phyloP scores from a whole-genome alignment of 176 grass and related monocot genomes.

The Ananas comosus region DNA sequence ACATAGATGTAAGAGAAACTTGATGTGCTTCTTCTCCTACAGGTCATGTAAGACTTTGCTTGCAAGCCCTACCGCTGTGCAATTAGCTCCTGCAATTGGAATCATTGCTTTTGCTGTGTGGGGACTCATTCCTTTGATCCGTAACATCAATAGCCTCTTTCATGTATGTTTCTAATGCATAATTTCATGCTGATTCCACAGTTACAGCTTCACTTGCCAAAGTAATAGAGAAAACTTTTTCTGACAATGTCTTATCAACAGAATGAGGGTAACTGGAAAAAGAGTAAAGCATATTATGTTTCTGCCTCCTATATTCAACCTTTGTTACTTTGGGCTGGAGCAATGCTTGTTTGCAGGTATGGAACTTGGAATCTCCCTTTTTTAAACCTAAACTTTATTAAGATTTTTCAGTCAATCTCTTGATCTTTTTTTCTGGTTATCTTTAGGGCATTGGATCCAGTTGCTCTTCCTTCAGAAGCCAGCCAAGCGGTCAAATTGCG shows the following conservation, averaged over 20 bases:
- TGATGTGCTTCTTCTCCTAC: conserved; percentile 19
- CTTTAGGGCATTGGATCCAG: conserved; percentile 72
- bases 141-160: conserved; percentile 65
- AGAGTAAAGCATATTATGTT: conserved; percentile 72
- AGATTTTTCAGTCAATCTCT: conserved; percentile 15
- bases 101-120: conserved; percentile 77
- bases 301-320: conserved; percentile 86
- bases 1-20: conserved; percentile 11
- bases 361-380: conserved; percentile 5
- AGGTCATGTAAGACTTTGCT: conserved; percentile 62
- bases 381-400: conserved; percentile 16
- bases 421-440: conserved; percentile 8
- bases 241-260: conserved; percentile 34
- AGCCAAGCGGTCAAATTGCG: conserved; percentile 82
- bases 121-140: conserved; percentile 69
- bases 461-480: conserved; percentile 57
- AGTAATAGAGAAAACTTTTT: conserved; percentile 17
- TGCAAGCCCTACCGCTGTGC: conserved; percentile 41
- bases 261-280: conserved; percentile 86
- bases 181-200: neutral
- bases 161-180: conserved; percentile 45
- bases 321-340: conserved; percentile 84
- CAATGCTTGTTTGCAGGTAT: conserved; percentile 85
- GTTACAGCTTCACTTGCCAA: conserved; percentile 1
- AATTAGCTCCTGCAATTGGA: conserved; percentile 77